Evolutionary conservation across 352 stramenopile genomes (phyloP), one percentile per base, ranked within the genome.

Genomic region (Phytophthora pini): DNA sequence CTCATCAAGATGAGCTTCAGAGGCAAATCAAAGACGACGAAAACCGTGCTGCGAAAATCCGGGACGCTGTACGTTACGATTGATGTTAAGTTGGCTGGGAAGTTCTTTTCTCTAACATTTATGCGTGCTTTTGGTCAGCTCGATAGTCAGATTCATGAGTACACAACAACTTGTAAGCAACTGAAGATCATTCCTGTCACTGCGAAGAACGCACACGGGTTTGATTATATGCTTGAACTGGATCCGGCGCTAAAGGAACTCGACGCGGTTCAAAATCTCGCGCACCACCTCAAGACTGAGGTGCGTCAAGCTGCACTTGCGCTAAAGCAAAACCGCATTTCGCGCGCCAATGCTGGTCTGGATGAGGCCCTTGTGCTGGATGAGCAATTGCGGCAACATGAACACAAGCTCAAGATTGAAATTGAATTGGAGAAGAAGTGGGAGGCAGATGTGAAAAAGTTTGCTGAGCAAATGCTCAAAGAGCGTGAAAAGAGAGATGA

Each of bases 171-270:
- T 29, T 88, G 89, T 15, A 86, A 75, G 20, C 64, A 84, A 44
- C 82, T 99, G 47, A 93, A 97, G 61, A 77, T 98, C 22, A 54
- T 98, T 55, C 94, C 93, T 3, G 44, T 77, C 36, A 82, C 86
- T 40, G 90, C 89, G 1, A 95, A 97, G 46, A 91, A 98, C 69
- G 79, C 85, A 24, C 61, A 82, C 17, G 80, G 84, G 1, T 74
- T 92, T 13, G 80, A 97, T 68, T 95, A 89, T 43, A 70, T 73
- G 29, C 87, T 97, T 20, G 74, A 80, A 32, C 74, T 94, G 31
- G 81, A 95, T 56, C 74, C 76, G 9, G 66, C 83, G 34, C 75
- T 83, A 11, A 81, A 87, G 8, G 84, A 83, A n/a, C 76, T 89
- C 8, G 64, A 80, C 17, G 81, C 81, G 7, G 80, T 88, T 5